These are phyloP conservation scores for Phytophthora sp. DNA, from an alignment of 352 stramenopile species.

Conservation along the genomic window DNA sequence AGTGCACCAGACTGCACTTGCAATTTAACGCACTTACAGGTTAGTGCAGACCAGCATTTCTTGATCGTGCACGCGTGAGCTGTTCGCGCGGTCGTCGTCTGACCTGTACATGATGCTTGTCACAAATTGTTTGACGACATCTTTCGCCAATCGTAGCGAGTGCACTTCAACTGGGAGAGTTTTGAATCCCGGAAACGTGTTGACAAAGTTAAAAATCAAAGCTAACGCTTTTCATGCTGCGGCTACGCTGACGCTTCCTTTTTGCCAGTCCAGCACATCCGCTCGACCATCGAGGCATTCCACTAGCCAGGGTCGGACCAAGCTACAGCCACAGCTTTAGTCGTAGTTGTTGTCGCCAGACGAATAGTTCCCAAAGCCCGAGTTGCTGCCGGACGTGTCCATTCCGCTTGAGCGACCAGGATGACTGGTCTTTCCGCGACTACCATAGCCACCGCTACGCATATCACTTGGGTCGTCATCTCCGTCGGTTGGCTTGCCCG, in stretches of 20 bases:
- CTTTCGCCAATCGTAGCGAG: neutral
- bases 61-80: no score
- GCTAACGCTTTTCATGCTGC: no score
- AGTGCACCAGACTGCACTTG: no score
- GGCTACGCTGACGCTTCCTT: no score
- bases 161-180: neutral
- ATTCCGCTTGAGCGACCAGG: constrained; percentile 8
- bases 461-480: constrained; percentile 6
- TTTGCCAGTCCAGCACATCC: no score
- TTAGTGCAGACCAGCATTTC: no score
- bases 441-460: constrained; percentile 1
- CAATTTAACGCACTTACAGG: no score
- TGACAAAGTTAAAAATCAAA: no score
- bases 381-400: constrained; percentile 7
- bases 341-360: constrained; percentile 14
- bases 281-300: no score
- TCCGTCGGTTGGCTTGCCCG: neutral
- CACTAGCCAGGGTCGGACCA: no score
- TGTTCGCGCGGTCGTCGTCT: neutral
- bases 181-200: neutral
- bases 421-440: constrained; percentile 1
- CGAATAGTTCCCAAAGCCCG: constrained; percentile 8
- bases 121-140: constrained; percentile 1
- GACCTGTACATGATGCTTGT: neutral
- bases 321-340: constrained; percentile 8